These are phyloP conservation scores for Castanea crenata DNA, from an alignment of 306 rosid species.

Conservation along the genomic window DNA sequence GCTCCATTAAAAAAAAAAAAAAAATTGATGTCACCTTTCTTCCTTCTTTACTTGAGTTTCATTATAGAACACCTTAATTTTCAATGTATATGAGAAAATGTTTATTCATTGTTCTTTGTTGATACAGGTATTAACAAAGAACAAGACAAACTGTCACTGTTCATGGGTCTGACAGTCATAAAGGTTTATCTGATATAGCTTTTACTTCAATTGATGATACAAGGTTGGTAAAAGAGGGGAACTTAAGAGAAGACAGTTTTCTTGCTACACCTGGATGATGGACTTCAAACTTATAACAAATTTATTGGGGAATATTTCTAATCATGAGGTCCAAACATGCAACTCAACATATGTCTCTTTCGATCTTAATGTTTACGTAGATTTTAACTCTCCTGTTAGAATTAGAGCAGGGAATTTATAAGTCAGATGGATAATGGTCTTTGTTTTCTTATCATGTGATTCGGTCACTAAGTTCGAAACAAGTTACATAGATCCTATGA, in stretches of 20 bases:
- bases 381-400: too few relatives aligned
- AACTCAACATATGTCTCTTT: background rate
- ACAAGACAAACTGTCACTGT: conserved; percentile 45
- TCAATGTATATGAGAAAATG: background rate
- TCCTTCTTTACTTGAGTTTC: too few relatives aligned
- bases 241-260: conserved; percentile 2
- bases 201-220: conserved; percentile 52
- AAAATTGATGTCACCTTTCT: background rate
- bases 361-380: too few relatives aligned
- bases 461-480: background rate
- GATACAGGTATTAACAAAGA: conserved; percentile 45
- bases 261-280: background rate
- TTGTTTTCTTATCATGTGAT: background rate
- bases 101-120: background rate
- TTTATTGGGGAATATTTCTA: background rate
- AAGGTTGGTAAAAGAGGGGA: conserved; percentile 44
- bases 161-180: conserved; percentile 42
- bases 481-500: background rate
- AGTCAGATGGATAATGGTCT: too few relatives aligned
- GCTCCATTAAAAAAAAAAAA: background rate
- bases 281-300: background rate
- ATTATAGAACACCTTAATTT: background rate
- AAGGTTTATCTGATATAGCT: conserved; percentile 74
- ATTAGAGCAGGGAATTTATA: too few relatives aligned
- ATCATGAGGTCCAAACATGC: background rate